Percentiles rank a stretch among this genome's conserved stretches.
phyloP scores from a whole-genome alignment of 768 basidiomycete species.

The Aureoboletus auriporus region DNA sequence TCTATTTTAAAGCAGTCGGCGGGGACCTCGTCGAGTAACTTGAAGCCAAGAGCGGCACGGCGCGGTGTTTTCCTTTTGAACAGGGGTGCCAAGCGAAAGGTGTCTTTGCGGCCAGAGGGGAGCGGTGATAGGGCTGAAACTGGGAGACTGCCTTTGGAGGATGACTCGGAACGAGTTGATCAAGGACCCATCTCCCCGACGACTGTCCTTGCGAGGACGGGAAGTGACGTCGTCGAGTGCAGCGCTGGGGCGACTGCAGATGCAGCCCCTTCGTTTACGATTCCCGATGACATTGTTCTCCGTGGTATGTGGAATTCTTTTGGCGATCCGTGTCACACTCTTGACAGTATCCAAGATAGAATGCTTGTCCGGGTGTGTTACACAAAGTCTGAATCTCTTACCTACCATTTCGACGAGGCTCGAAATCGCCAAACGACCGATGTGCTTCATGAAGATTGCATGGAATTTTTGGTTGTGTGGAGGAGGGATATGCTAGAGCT shows the following conservation, averaged over 20 bases:
- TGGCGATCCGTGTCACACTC: neutral
- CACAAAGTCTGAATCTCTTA: conserved; percentile 49
- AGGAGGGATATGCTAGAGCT: conserved; percentile 73
- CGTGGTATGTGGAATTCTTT: conserved; percentile 51
- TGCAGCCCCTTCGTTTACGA: conserved; percentile 14
- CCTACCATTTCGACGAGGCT: conserved; percentile 58
- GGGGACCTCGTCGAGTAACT: conserved; percentile 1
- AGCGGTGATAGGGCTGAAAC: conserved; percentile 21
- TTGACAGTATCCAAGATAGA: conserved; percentile 55
- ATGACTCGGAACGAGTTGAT: conserved; percentile 2
- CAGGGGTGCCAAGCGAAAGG: conserved; percentile 7
- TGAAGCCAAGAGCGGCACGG: conserved; percentile 5
- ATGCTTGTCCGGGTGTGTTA: conserved; percentile 82
- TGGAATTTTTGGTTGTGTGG: conserved; percentile 87
- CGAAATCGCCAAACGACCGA: conserved; percentile 61
- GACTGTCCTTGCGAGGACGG: conserved; percentile 63
- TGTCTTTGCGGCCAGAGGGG: conserved; percentile 13
- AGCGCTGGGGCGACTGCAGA: conserved; percentile 57
- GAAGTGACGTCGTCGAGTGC: conserved; percentile 51
- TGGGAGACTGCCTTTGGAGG: neutral
- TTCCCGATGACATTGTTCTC: conserved; percentile 59
- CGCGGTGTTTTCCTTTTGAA: conserved; percentile 14
- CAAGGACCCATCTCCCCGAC: conserved; percentile 49
- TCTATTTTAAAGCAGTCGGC: conserved; percentile 22
- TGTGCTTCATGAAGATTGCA: conserved; percentile 62